These are phyloP conservation scores for Candida broadrunensis DNA, from an alignment of 805 yeast genomes.

Conservation along the genomic window DNA sequence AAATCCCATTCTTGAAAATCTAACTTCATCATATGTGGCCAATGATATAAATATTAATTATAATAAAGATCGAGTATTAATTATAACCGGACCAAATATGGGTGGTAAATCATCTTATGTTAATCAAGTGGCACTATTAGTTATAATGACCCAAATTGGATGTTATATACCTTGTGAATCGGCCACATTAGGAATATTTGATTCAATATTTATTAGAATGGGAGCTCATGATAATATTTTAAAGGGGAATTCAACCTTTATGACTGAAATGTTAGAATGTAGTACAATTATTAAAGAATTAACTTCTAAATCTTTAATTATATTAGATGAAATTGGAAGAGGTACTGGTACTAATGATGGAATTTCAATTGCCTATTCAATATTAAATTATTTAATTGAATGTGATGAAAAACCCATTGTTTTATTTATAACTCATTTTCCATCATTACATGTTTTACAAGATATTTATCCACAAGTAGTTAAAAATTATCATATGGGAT, in stretches of 20 bases:
- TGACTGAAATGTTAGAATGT: conserved; percentile 72
- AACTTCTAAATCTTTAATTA: conserved; percentile 55
- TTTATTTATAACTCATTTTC: conserved; percentile 83
- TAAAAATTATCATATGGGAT: conserved; percentile 73
- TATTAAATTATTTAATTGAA: conserved; percentile 55
- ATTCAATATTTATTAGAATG: conserved; percentile 76
- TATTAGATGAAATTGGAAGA: conserved; percentile 77
- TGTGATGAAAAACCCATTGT: conserved; percentile 47
- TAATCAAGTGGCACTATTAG: conserved; percentile 66
- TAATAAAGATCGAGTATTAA: conserved; percentile 46
- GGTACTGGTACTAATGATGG: conserved; percentile 79
- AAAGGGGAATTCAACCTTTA: conserved; percentile 77
- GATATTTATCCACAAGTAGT: conserved; percentile 36
- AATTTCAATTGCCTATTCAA: conserved; percentile 72
- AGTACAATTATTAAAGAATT: conserved; percentile 51
- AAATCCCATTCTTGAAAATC: conserved; percentile 63
- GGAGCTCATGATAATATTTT: conserved; percentile 81
- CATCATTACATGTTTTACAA: conserved; percentile 56
- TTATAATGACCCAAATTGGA: conserved; percentile 76
- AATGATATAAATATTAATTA: conserved; percentile 56
- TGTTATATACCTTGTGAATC: conserved; percentile 66
- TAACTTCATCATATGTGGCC: conserved; percentile 52
- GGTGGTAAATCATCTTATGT: conserved; percentile 84
- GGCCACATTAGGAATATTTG: conserved; percentile 66
- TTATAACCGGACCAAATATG: conserved; percentile 86